phyloP scores from a whole-genome alignment of 768 basidiomycete genomes.

The Neoboletus magnificus region DNA sequence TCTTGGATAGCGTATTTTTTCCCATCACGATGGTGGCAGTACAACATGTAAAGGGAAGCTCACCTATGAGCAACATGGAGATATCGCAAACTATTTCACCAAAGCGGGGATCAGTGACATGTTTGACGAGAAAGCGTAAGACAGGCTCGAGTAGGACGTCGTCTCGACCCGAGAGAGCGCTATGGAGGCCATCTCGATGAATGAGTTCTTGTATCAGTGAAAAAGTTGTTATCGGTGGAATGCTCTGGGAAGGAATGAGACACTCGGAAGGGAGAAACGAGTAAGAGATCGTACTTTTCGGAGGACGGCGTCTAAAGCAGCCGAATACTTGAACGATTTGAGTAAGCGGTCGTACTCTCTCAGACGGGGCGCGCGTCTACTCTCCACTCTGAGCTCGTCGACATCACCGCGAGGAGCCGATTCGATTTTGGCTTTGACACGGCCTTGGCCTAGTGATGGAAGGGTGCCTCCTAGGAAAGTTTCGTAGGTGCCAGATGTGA shows the following conservation, averaged over 20 bases:
- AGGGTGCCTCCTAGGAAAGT: slow-evolving; percentile 59
- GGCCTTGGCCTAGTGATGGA: slow-evolving; percentile 54
- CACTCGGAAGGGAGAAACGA: not conserved
- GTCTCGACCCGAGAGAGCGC: slow-evolving; percentile 86
- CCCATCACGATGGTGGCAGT: not conserved
- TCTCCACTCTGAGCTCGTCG: slow-evolving; percentile 78
- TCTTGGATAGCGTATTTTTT: slow-evolving; percentile 45
- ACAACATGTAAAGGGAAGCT: slow-evolving; percentile 25
- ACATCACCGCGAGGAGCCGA: slow-evolving; percentile 55
- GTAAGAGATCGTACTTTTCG: slow-evolving; percentile 56
- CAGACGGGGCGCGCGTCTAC: slow-evolving; percentile 62
- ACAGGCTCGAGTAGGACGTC: slow-evolving; percentile 92
- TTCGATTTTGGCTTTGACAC: slow-evolving; percentile 46
- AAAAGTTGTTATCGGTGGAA: slow-evolving; percentile 82
- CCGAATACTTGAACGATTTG: slow-evolving; percentile 91
- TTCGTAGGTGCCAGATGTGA: slow-evolving; percentile 60
- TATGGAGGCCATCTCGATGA: slow-evolving; percentile 83
- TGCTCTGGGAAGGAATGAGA: slow-evolving; percentile 48
- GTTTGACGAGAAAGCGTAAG: slow-evolving; percentile 78
- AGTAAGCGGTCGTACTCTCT: slow-evolving; percentile 87
- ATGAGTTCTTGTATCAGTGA: slow-evolving; percentile 91
- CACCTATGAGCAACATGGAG: slow-evolving; percentile 78
- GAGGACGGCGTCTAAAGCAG: slow-evolving; percentile 89
- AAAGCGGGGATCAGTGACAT: slow-evolving; percentile 88
- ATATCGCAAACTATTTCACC: slow-evolving; percentile 87